A percentile compares a stretch with the other conserved stretches of the same genome.
These are phyloP conservation scores for Osmanthus fragrans DNA, from an alignment of 257 asterid species.

Conservation along the genomic window DNA sequence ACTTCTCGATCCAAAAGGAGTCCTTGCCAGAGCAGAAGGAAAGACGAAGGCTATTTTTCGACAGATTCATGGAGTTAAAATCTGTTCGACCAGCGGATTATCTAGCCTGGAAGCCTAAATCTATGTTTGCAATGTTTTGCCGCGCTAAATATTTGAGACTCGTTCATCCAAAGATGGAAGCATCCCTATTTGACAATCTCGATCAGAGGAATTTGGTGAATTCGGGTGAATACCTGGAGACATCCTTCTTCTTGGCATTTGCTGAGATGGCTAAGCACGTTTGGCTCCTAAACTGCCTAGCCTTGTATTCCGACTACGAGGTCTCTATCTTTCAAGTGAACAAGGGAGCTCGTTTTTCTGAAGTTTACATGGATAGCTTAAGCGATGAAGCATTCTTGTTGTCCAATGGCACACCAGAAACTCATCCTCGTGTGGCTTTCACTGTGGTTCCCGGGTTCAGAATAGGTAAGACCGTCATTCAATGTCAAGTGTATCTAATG, in stretches of 20 bases:
- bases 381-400: conserved; percentile 64
- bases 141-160: conserved; percentile 51
- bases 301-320: conserved; percentile 51
- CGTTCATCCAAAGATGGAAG: conserved; percentile 71
- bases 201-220: conserved; percentile 46
- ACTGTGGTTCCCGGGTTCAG: conserved; percentile 77
- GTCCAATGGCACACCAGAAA: conserved; percentile 25
- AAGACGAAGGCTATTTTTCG: conserved; percentile 34
- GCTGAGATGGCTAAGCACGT: conserved; percentile 75
- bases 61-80: conserved; percentile 56
- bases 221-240: conserved; percentile 59
- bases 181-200: conserved; percentile 58
- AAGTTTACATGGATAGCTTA: conserved; percentile 75
- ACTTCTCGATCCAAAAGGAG: conserved; percentile 37
- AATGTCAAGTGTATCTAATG: conserved; percentile 66
- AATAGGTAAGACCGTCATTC: conserved; percentile 54
- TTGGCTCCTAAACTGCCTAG: conserved; percentile 81
- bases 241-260: conserved; percentile 52
- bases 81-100: conserved; percentile 54
- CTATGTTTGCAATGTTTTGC: conserved; percentile 64
- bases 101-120: conserved; percentile 73
- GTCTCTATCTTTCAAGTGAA: conserved; percentile 59
- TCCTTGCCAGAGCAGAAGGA: conserved; percentile 26
- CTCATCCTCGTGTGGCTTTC: conserved; percentile 66
- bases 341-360: conserved; percentile 58